These are phyloP conservation scores for Trichocladium antarcticum DNA, from an alignment of 495 filamentous ascomycete species.

Conservation along the genomic window DNA sequence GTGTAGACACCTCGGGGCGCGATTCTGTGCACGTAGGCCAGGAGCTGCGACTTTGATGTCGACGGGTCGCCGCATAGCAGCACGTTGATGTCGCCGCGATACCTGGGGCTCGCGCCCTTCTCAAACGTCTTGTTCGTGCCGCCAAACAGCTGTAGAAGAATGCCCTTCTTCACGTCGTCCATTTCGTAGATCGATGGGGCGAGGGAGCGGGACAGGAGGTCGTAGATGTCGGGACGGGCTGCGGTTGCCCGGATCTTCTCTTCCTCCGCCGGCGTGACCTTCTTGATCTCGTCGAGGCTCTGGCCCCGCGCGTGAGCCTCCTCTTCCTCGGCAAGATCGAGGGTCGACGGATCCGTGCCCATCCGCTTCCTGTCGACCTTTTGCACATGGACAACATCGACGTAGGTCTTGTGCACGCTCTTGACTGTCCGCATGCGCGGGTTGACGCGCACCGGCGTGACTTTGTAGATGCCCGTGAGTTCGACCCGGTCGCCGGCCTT, in stretches of 20 bases:
- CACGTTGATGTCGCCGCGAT: conserved; percentile 95
- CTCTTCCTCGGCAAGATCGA: conserved; percentile 50
- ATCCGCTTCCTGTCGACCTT: conserved; percentile 91
- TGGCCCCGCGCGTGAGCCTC: conserved; percentile 70
- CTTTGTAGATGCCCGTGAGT: conserved; percentile 93
- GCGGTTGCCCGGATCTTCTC: conserved; percentile 77
- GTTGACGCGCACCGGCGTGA: conserved; percentile 89
- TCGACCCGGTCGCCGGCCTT: conserved; percentile 95
- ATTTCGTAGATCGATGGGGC: conserved; percentile 95
- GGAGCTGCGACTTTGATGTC: conserved; percentile 87
- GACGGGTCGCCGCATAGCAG: conserved; percentile 95
- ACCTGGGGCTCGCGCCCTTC: conserved; percentile 88
- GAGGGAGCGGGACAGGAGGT: conserved; percentile 81
- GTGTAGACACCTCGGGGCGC: conserved; percentile 96
- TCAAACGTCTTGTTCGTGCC: conserved; percentile 98
- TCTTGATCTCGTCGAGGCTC: conserved; percentile 69
- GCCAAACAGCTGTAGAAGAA: conserved; percentile 89
- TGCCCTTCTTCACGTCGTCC: conserved; percentile 98
- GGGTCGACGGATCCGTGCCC: conserved; percentile 80
- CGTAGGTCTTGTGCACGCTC: conserved; percentile 92
- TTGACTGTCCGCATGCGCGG: conserved; percentile 87
- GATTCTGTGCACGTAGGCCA: conserved; percentile 94
- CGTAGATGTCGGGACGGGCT: conserved; percentile 77
- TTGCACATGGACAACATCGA: conserved; percentile 90
- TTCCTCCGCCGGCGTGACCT: conserved; percentile 81